Conservation (phyloP, 2,329 filamentous ascomycete genomes). For the Cercospora sesami region DNA sequence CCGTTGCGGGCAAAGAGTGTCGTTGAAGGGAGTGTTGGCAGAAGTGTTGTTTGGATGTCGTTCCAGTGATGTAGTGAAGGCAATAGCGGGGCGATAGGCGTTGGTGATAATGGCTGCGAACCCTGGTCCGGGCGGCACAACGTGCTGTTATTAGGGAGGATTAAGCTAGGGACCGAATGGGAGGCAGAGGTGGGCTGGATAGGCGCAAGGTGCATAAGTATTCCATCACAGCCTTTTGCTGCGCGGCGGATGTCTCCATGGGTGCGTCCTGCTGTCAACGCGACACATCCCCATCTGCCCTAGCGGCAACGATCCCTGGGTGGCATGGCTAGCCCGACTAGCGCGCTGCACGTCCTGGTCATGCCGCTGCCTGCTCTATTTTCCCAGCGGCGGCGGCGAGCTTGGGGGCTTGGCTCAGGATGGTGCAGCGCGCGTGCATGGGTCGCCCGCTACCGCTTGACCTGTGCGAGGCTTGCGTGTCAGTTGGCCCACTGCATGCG, state of each 20-base stretch:
- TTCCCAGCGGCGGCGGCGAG: constrained; percentile 7
- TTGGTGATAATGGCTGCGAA: constrained; percentile 26
- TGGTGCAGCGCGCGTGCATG: constrained; percentile 12
- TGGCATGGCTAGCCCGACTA: constrained; percentile 27
- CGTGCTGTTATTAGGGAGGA: constrained; percentile 26
- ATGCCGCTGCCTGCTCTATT: constrained; percentile 22
- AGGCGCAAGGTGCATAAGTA: constrained; percentile 21
- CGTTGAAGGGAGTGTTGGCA: constrained; percentile 1
- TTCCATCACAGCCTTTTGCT: constrained; percentile 20
- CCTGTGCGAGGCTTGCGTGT: constrained; percentile 23
- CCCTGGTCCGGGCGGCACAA: constrained; percentile 23
- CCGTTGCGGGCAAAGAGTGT: constrained; percentile 8
- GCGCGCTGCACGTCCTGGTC: constrained; percentile 27
- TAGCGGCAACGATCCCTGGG: constrained; percentile 30
- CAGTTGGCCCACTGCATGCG: constrained; percentile 19
- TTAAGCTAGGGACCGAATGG: constrained; percentile 15
- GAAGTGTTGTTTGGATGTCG: constrained; percentile 3
- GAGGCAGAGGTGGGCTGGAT: constrained; percentile 16
- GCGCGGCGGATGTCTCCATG: constrained; percentile 19
- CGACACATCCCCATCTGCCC: constrained; percentile 30
- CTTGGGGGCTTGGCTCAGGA: constrained; percentile 1
- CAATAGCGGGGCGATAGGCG: constrained; percentile 31
- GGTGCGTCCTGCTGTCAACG: constrained; percentile 23
- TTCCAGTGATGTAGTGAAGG: constrained; percentile 28
- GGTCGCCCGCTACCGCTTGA: constrained; percentile 8